A percentile compares a stretch with the other conserved stretches of the same genome.
Conservation (phyloP, 768 basidiomycete species). For the Strobilomyces confusus region DNA sequence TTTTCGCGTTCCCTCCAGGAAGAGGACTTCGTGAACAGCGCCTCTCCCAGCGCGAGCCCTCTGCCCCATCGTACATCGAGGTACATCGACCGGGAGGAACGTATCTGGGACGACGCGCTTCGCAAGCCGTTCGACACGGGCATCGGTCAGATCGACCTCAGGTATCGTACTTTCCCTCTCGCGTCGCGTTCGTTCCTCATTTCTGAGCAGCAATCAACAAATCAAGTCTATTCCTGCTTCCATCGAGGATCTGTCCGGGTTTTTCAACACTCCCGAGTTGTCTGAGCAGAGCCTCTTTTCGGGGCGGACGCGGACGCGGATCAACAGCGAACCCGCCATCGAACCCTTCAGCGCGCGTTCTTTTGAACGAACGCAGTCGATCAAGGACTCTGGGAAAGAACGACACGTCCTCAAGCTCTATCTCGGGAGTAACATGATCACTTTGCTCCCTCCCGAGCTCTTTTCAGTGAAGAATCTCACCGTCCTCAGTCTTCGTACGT, state of each 20-base stretch:
- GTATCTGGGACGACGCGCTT: conserved; percentile 48
- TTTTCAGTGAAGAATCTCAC: conserved; percentile 56
- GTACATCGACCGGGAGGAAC: conserved; percentile 31
- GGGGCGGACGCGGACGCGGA: conserved; percentile 31
- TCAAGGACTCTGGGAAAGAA: conserved; percentile 35
- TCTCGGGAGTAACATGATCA: conserved; percentile 52
- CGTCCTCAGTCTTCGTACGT: conserved; percentile 62
- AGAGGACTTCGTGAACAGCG: conserved; percentile 17
- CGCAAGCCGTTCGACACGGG: conserved; percentile 43
- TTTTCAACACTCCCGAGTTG: conserved; percentile 40
- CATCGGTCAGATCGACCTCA: conserved; percentile 50
- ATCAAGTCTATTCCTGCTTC: conserved; percentile 49
- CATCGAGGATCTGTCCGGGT: conserved; percentile 43
- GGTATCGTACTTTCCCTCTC: conserved; percentile 35
- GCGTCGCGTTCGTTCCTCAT: conserved; percentile 10
- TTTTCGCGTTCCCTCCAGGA: conserved; percentile 26
- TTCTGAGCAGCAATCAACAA: conserved; percentile 31
- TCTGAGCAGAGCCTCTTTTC: conserved; percentile 28
- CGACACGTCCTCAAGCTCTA: conserved; percentile 53
- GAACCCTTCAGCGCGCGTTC: conserved; percentile 20
- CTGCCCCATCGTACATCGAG: conserved; percentile 10
- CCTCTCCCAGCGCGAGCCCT: conserved; percentile 9
- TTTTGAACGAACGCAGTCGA: conserved; percentile 26
- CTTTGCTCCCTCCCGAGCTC: conserved; percentile 50
- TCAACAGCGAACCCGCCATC: conserved; percentile 33